Evolutionary conservation across 305 asterid species (phyloP), one percentile per base, ranked within the genome.

Genomic region (Fraxinus nigra): DNA sequence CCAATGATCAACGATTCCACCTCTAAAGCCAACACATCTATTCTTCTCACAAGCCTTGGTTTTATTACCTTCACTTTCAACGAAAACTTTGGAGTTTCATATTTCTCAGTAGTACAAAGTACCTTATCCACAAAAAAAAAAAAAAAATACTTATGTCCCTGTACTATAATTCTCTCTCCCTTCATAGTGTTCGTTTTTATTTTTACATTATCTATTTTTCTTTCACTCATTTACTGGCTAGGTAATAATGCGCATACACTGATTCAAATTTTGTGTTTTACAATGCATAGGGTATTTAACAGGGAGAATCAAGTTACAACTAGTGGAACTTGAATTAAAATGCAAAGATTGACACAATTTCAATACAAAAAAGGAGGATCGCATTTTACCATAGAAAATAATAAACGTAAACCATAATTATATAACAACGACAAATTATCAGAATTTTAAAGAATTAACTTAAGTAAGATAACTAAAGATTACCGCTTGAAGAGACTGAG

Each of bases 401-500:
- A 28, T 30, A 69, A 30, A 30, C 11, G 20, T 69, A 14, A 30
- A 69, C 40, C 7, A 30, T 4, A 69, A 69, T 24, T 1, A 32
- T 5, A 69, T 30, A 30, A 38, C 78, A 16, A 76, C 9, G 37
- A 5, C 8, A 10, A 16, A 24, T 80, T 61, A 48, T 48, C 11
- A 32, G 13, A 5, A 78, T 24, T 33, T 11, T 63, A 24, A n/a
- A 69, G 40, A 48, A 51, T 54, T 3, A 70, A 70, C n/a, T 14
- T 14, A 14, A 32, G 9, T 5, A 32, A 70, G 72, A 33, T 14
- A 70, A 70, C 13, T n/a, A 65, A 82, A 78, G 9, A 3, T 87
- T 87, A 94, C 98, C 92, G 90, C 96, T 79, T 94, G 96, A 70
- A 94, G 94, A 35, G 98, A 97, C 83, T 94, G 94, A 75, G 97